Evolutionary conservation across 2,329 filamentous ascomycete genomes (phyloP).

Genomic region (Trichoderma atroviride): DNA sequence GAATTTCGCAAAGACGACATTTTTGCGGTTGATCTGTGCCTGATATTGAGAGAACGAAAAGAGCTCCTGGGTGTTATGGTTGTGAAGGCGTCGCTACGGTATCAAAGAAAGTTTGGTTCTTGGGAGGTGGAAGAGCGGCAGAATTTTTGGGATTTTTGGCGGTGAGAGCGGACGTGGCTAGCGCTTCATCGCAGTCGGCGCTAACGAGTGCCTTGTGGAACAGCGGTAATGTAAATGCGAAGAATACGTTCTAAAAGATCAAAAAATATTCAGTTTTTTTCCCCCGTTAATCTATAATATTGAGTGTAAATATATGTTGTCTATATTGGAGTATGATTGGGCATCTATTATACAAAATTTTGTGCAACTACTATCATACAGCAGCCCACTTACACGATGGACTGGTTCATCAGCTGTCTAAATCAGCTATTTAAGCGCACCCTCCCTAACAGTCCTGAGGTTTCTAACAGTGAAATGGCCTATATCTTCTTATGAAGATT

Average conservation of each 20-base stretch:
- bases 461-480: neutral
- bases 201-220: neutral
- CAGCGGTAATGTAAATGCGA: neutral
- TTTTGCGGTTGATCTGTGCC: neutral
- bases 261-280: neutral
- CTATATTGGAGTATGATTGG: neutral
- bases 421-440: neutral
- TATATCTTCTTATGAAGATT: neutral
- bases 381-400: neutral
- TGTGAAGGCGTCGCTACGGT: neutral
- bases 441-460: neutral
- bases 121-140: conserved; percentile 33
- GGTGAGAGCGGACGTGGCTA: conserved; percentile 35
- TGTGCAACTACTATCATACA: neutral
- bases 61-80: neutral
- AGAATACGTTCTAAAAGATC: neutral
- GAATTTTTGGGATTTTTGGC: conserved; percentile 44
- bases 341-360: conserved; percentile 17
- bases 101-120: conserved; percentile 14
- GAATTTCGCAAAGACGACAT: conserved; percentile 66
- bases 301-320: neutral
- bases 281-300: neutral
- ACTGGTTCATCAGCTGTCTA: neutral
- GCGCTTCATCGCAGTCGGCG: neutral
- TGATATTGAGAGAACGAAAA: neutral